Evolutionary conservation across 2,329 filamentous ascomycete species (phyloP).

Genomic region (Cyclaneusma minus): DNA sequence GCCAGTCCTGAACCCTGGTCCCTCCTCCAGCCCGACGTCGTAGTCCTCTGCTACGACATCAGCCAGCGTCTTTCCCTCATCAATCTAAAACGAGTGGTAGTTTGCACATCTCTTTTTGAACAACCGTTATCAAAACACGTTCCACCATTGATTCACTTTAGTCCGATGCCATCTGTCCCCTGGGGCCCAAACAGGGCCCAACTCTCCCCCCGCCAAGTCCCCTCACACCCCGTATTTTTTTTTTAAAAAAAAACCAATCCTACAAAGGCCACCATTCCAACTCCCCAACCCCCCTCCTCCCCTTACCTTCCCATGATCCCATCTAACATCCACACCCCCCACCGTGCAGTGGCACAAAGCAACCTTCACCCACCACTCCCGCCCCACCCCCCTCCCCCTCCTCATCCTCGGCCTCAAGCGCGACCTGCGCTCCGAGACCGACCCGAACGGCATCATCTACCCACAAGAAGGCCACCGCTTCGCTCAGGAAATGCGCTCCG

Average conservation of each 20-base stretch:
- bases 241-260: no score
- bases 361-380: constrained; percentile 24
- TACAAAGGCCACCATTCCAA: no score
- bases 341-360: constrained; percentile 39
- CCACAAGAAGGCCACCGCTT: constrained; percentile 43
- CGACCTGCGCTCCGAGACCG: constrained; percentile 37
- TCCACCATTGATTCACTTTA: constrained; percentile 2
- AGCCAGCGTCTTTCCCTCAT: constrained; percentile 40
- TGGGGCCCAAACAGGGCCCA: no score
- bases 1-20: constrained; percentile 42
- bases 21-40: constrained; percentile 38
- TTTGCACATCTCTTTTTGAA: constrained; percentile 11
- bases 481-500: constrained; percentile 41
- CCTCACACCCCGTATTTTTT: no score
- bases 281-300: constrained; percentile 1
- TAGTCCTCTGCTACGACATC: constrained; percentile 47
- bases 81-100: constrained; percentile 39
- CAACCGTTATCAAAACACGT: constrained; percentile 1
- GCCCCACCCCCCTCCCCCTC: constrained; percentile 33
- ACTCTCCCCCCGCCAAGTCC: no score
- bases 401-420: constrained; percentile 44
- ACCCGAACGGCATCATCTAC: constrained; percentile 44
- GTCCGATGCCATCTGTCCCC: constrained; percentile 2
- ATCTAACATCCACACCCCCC: no score
- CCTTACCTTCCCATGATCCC: constrained; percentile 3